Base-by-base conservation (phyloP, 2,329 filamentous ascomycete species). In the Didymellaceae sp. region DNA sequence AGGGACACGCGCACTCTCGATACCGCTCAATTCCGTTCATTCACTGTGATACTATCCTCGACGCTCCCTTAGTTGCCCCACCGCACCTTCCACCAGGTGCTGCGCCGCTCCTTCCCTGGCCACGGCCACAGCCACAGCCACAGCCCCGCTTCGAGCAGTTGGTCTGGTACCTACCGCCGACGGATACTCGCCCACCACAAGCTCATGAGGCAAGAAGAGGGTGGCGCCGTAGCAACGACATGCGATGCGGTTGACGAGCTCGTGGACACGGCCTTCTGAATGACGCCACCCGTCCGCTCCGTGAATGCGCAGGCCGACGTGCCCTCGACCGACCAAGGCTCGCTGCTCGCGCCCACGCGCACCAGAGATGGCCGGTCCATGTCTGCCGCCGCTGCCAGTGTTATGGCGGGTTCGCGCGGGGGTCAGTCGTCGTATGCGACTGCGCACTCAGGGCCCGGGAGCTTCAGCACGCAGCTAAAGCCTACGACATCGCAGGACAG, bases 381-480 rank as follows among this genome's bases (percentile, higher is more conserved):
- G 37, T 84, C 84, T 32, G 77, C 78, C 46, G 60, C 68, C 32
- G 62, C 66, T 21, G 75, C 73, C 32, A 78, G 79, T 53, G 79
- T 79, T 66, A 80, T 85, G 62, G 86, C 84, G 47, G 84, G 81
- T 39, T 83, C 86, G 14, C 84, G 89, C 44, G 84, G 82, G 44
- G 55, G 49, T 8, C 81, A 85, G 57, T 90, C 88, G 39, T 72
- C 70, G 38, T 81, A 91, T 66, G 87, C 86, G 54, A 84, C 88
- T 11, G 85, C 86, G 26, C 81, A 85, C 46, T 86, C 83, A 1
- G 70, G 69, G 11, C 84, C 83, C 3, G 92, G 92, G 33, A 96
- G 91, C 78, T 97, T 97, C 79, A 95, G 87, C 65, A 87, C 91
- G 25, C 92, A 96, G 53, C 76, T 96, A 63, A 90, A 89, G 37